Evolutionary conservation across 2,329 filamentous ascomycete species (phyloP).

Genomic region (Sclerotinia nivalis): DNA sequence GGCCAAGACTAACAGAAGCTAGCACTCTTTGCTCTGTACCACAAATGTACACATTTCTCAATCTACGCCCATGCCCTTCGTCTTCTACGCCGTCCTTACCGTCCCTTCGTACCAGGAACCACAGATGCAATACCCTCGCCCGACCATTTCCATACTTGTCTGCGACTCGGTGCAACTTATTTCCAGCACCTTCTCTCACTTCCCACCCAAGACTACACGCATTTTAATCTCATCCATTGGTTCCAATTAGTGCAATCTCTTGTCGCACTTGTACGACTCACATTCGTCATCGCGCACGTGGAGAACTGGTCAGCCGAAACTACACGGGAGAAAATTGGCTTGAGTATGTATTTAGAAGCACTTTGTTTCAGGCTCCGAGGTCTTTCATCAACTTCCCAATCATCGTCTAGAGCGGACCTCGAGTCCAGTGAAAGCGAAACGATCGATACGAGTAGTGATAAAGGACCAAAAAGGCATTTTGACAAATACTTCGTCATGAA

Average conservation of each 20-base stretch:
- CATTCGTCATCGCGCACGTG: conserved; percentile 36
- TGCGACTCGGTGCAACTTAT: conserved; percentile 28
- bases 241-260: conserved; percentile 30
- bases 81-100: conserved; percentile 33
- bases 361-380: conserved; percentile 35
- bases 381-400: conserved; percentile 22
- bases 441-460: background rate
- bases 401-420: background rate
- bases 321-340: conserved; percentile 33
- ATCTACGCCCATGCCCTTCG: conserved; percentile 37
- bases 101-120: conserved; percentile 23
- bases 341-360: conserved; percentile 39
- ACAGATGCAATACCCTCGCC: background rate
- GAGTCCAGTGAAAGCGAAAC: background rate
- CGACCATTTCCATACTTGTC: conserved; percentile 14
- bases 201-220: conserved; percentile 27
- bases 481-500: conserved; percentile 7
- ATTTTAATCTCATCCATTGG: conserved; percentile 35
- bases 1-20: conserved; percentile 3
- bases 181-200: conserved; percentile 37
- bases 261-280: conserved; percentile 33
- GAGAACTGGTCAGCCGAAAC: conserved; percentile 33
- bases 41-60: conserved; percentile 27
- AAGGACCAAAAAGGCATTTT: background rate
- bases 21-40: conserved; percentile 31